Evolutionary conservation across 345 rosid species (phyloP).

Genomic region (Acer yangbiense): DNA sequence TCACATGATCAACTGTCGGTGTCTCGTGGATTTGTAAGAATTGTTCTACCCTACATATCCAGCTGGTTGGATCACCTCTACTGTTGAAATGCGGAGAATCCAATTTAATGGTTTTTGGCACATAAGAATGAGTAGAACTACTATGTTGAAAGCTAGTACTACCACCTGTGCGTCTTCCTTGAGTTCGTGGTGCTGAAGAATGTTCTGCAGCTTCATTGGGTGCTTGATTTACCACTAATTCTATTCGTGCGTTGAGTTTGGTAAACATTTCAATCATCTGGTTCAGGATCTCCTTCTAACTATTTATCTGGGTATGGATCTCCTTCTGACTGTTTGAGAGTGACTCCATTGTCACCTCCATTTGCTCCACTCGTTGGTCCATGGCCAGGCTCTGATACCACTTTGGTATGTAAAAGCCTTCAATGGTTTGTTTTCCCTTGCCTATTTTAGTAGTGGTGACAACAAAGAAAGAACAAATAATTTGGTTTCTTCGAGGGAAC

Average conservation of each 20-base stretch:
- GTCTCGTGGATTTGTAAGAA: neutral
- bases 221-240: neutral
- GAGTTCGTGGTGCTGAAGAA: neutral
- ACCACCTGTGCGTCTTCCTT: too few species aligned
- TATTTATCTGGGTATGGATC: too few species aligned
- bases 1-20: neutral
- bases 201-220: neutral
- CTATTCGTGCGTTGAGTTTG: neutral
- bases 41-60: neutral
- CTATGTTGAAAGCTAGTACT: too few species aligned
- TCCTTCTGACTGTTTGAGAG: too few species aligned
- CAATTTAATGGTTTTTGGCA: neutral
- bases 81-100: neutral
- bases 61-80: neutral
- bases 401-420: neutral
- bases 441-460: too few species aligned
- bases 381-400: slow-evolving; percentile 4
- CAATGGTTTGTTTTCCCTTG: too few species aligned
- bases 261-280: neutral
- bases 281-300: neutral
- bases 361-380: neutral
- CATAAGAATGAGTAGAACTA: neutral
- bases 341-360: neutral
- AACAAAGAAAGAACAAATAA: too few species aligned
- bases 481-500: too few species aligned